Base-by-base conservation (phyloP, 2,329 filamentous ascomycete genomes). In the Pezicula carpinea region DNA sequence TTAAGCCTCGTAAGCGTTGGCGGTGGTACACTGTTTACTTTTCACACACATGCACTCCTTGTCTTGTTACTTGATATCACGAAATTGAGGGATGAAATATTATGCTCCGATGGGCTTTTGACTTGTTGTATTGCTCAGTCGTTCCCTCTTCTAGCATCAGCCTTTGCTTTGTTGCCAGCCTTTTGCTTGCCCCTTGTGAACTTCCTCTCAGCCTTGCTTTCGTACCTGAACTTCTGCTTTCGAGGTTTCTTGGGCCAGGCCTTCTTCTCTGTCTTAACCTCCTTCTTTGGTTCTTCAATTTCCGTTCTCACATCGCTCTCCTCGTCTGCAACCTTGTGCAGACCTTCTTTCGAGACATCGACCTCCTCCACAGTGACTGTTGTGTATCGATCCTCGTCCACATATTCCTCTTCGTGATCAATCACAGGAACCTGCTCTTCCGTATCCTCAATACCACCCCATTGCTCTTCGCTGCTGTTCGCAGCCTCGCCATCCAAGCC, bases 341-440 rank as follows among this genome's bases (percentile, higher is more conserved):
- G 69, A 1, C 88, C 88, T 46, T 90, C 82, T 55, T 81, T 80
- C 11, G 86, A 84, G 14, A 95, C 79, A 53, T 85, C 85, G 56
- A 99, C 89, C 10, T 87, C 85, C 65, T 96, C 92, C 1, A 99
- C 83, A 0, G 89, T 96, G 21, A 99, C 93, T 1, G 89, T 96
- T 1, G 93, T 97, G 65, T 89, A 96, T 63, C 87, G 87, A 66
- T 96, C 92, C 65, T 97, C 93, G 66, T 99, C 93, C 55, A 96
- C 80, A 69, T 96, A 99, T 66, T 97, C 90, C 56, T 92, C 90
- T 64, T 96, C 87, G 57, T 89, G 83, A 63, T 95, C 83, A 38
- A 93, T 67, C 6, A 70, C 69, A 18, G 81, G 75, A 33, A 66
- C 67, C 15, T 69, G 67, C 31, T 60, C 53, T 18, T 59, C 41